Conservation (phyloP, 2,329 filamentous ascomycete species). For the Microsporum ferrugineum region DNA sequence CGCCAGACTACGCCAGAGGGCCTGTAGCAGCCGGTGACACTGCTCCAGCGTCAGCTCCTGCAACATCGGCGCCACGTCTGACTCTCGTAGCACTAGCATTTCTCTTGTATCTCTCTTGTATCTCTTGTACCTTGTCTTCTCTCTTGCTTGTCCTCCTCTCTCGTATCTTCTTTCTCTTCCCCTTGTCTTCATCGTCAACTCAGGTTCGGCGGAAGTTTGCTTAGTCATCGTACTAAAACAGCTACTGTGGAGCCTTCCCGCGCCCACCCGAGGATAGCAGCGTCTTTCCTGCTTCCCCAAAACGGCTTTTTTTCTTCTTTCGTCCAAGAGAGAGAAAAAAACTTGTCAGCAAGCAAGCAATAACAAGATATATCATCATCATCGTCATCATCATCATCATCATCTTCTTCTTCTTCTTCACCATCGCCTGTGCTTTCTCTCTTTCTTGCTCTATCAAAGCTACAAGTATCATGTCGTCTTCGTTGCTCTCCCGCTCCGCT, state of each 20-base stretch:
- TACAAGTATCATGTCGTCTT: neutral
- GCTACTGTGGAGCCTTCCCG: neutral
- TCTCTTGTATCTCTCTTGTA: neutral
- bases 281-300: neutral
- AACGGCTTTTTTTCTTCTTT: neutral
- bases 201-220: neutral
- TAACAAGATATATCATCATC: neutral
- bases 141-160: neutral
- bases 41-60: conserved; percentile 22
- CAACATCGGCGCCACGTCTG: conserved; percentile 23
- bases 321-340: neutral
- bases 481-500: neutral
- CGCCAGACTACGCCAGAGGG: conserved; percentile 26
- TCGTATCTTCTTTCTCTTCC: too few relatives aligned
- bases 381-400: too few relatives aligned
- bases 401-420: too few relatives aligned
- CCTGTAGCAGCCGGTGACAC: conserved; percentile 27
- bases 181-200: neutral
- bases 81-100: conserved; percentile 15
- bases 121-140: neutral
- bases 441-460: neutral
- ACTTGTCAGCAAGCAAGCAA: neutral
- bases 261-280: conserved; percentile 5
- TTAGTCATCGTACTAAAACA: neutral
- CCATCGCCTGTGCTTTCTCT: too few relatives aligned